Evolutionary conservation across 108 stramenopile species (phyloP), one percentile per base, ranked within the genome.

Genomic region (Cyclotella atomus): DNA sequence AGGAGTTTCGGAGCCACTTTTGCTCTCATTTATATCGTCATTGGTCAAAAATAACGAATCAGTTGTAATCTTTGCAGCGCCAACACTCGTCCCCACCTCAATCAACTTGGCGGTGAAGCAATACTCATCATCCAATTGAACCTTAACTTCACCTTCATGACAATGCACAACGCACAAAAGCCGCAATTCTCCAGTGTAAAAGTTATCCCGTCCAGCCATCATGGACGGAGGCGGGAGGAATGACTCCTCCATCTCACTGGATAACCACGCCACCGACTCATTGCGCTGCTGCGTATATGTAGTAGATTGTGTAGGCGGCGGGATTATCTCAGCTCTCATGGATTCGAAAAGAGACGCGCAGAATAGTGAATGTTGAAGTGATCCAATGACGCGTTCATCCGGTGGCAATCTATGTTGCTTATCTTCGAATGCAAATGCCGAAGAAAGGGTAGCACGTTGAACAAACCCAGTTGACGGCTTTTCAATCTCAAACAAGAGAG

Each of bases 291-390:
- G 71, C 23, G 25, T 45, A 43, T 50, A 55, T 46, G 32, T 19
- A 15, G 44, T 34, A 10, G 72, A 63, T 46, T 73, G 66, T n/a
- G 71, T 72, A n/a, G 76, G 59, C 32, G 82, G 67, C 32, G 82
- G 84, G 23, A 87, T 71, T 25, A 89, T 60, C 53, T 95, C 93
- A 20, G 71, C 65, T 57, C 91, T 83, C 70, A 95, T 92, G 7
- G 89, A 88, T 62, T 95, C 93, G 65, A 95, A 95, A 12, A 95
- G 82, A 38, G 87, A 87, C n/a, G 93, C 91, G 69, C 93, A 95
- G 64, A 91, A 91, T 33, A 95, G 62, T 14, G 93, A 95, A 75
- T 95, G 93, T 54, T 95, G 93, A 53, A 95, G 82, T 27, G 89
- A 76, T 59, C 87, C 82, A 49, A 95, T 79, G 15, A 92, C 75